Conservation (phyloP, 768 basidiomycete species). For the Hygrophoropsis aurantiaca region DNA sequence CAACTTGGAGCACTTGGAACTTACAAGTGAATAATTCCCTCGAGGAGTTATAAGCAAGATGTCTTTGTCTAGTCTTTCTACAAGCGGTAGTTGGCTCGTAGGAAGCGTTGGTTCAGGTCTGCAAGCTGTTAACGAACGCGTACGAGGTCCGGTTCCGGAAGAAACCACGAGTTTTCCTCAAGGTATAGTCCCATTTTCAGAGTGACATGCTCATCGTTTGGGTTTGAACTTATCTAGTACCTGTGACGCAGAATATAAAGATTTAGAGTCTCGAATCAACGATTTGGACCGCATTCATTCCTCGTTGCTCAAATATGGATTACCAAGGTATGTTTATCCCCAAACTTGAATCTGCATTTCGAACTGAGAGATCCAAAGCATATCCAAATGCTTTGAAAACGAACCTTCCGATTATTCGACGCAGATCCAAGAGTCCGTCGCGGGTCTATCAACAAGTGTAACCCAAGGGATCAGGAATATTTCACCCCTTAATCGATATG, state of each 20-base stretch:
- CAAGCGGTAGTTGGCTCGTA: constrained; percentile 71
- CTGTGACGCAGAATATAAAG: constrained; percentile 79
- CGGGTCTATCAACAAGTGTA: constrained; percentile 69
- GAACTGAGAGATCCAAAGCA: constrained; percentile 41
- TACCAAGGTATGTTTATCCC: not conserved
- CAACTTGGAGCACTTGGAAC: too few species aligned
- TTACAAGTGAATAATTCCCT: too few species aligned
- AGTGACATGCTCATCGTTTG: too few species aligned
- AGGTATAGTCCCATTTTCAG: constrained; percentile 42
- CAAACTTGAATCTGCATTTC: not conserved
- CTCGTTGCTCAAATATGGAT: constrained; percentile 69
- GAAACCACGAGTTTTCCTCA: constrained; percentile 95
- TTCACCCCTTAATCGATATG: constrained; percentile 85
- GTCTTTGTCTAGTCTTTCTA: constrained; percentile 60
- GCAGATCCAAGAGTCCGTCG: constrained; percentile 80
- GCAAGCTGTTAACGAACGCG: constrained; percentile 82
- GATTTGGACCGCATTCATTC: constrained; percentile 80
- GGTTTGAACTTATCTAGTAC: not conserved
- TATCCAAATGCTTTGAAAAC: constrained; percentile 83
- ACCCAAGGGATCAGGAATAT: constrained; percentile 77
- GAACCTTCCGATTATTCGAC: constrained; percentile 91
- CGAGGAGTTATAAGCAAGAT: too few species aligned
- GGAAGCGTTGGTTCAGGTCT: constrained; percentile 81
- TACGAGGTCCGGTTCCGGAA: constrained; percentile 85
- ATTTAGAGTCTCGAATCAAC: constrained; percentile 93